These are phyloP conservation scores for Schwanniomyces pseudopolymorphus DNA, from an alignment of 805 yeast species.

Conservation along the genomic window DNA sequence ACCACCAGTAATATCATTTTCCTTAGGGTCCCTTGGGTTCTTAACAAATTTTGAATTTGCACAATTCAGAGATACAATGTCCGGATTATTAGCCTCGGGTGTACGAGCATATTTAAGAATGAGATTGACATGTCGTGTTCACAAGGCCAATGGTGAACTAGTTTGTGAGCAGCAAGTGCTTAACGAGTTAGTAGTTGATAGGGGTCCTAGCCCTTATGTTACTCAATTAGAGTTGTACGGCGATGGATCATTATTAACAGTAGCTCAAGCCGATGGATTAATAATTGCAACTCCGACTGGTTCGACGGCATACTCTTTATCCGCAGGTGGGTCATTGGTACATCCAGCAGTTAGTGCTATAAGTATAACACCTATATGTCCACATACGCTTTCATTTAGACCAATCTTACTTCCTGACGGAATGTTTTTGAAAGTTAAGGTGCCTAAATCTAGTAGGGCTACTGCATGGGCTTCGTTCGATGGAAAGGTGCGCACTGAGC, in stretches of 20 bases:
- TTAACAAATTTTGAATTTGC: slow-evolving; percentile 80
- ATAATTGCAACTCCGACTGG: slow-evolving; percentile 95
- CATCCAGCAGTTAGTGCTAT: slow-evolving; percentile 94
- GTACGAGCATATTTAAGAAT: slow-evolving; percentile 76
- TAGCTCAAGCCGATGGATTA: slow-evolving; percentile 92
- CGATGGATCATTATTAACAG: slow-evolving; percentile 78
- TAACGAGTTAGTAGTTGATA: slow-evolving; percentile 85
- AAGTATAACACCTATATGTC: slow-evolving; percentile 93
- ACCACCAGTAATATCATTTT: slow-evolving; percentile 47
- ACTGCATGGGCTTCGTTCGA: slow-evolving; percentile 98
- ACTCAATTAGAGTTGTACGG: slow-evolving; percentile 89
- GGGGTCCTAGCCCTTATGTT: slow-evolving; percentile 93
- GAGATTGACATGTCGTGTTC: slow-evolving; percentile 82
- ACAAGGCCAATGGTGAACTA: slow-evolving; percentile 49
- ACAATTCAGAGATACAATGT: slow-evolving; percentile 60
- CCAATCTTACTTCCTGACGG: slow-evolving; percentile 92
- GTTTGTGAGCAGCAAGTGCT: slow-evolving; percentile 73
- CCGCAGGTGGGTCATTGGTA: slow-evolving; percentile 94
- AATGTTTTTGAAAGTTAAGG: slow-evolving; percentile 80
- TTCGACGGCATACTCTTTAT: slow-evolving; percentile 90
- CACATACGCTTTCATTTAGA: slow-evolving; percentile 89
- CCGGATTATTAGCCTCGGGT: slow-evolving; percentile 63
- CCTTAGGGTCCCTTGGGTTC: slow-evolving; percentile 44
- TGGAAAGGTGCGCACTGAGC: slow-evolving; percentile 83
- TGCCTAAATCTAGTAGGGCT: slow-evolving; percentile 74